Evolutionary conservation across 495 filamentous ascomycete species (phyloP).

Genomic region (Talaromyces ruber): DNA sequence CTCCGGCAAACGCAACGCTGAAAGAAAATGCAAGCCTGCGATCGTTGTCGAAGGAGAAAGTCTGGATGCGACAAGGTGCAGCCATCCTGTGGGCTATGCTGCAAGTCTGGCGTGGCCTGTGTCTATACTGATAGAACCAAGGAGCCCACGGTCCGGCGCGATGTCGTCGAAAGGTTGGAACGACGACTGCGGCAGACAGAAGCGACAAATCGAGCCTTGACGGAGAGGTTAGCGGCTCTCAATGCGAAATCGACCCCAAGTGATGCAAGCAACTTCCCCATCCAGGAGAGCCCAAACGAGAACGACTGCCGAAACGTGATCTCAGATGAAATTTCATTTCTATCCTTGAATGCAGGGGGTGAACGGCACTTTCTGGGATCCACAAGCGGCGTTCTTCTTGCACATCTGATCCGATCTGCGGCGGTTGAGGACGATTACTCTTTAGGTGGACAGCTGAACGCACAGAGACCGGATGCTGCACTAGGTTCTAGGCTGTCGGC

Average conservation of each 20-base stretch:
- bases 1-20: background rate
- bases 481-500: no score
- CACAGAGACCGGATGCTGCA: no score
- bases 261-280: background rate
- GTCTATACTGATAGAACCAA: conserved; percentile 15
- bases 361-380: conserved; percentile 18
- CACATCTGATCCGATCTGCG: conserved; percentile 10
- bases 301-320: conserved; percentile 9
- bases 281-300: background rate
- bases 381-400: conserved; percentile 15
- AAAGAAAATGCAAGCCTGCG: conserved; percentile 10
- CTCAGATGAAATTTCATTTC: conserved; percentile 19
- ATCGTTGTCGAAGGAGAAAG: conserved; percentile 23
- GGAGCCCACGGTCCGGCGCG: conserved; percentile 6
- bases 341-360: conserved; percentile 15
- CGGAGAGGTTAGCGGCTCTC: conserved; percentile 2
- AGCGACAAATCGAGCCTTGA: conserved; percentile 9
- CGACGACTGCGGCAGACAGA: conserved; percentile 11
- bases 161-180: conserved; percentile 14
- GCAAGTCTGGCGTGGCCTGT: conserved; percentile 12
- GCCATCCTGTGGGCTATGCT: conserved; percentile 21
- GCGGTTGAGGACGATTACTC: no score
- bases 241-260: background rate
- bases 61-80: conserved; percentile 24
- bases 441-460: no score